Base-by-base conservation (phyloP, 345 rosid species). In the Salix udensis region DNA sequence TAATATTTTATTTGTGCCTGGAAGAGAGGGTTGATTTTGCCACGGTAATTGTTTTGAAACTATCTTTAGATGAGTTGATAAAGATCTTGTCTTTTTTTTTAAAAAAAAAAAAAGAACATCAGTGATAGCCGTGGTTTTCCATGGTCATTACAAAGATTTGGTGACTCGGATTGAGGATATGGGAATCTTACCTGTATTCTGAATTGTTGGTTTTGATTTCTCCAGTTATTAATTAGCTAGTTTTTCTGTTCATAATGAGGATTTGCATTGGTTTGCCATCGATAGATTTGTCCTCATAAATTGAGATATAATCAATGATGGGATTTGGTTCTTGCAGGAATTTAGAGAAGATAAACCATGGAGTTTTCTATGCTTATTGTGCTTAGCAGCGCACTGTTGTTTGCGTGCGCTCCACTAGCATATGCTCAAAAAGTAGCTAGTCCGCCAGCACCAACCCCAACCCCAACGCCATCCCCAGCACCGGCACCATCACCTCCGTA, bases 391-490 rank as follows among this genome's bases (percentile, higher is more conserved):
- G 65, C 74, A 12, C 72, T 85, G 40, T 28, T 90, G 82, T 78
- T 88, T 44, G 24, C 85, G 71, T 81, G 72, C 69, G 78, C 86
- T 55, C 65, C 84, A 44, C 58, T 83, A 44, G 83, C 88, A 36
- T 39, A 78, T 78, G 97, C 88, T 64, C 86, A 91, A 67, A 37
- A 28, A 74, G 77, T 82, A 31, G 78, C 85, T 30, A 88, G 88
- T 83, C 95, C 97, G 42, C 91, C 91, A 3, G 82, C 82, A 67
- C 79, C 82, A 78, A 73, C 79, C 62, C 79, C 82, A 78, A 73
- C 79, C 62, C 88, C 87, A 10, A 84, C 85, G 64, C 96, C 91
- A n/a, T 78, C 93, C 23, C 97, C 98, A 3, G 91, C 96, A 7
- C 93, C 96, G 0, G 96, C 97, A 39, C 97, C 94, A 0, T 82